Evolutionary conservation across 768 basidiomycete species (phyloP).

Genomic region (Austroboletus eburneus): DNA sequence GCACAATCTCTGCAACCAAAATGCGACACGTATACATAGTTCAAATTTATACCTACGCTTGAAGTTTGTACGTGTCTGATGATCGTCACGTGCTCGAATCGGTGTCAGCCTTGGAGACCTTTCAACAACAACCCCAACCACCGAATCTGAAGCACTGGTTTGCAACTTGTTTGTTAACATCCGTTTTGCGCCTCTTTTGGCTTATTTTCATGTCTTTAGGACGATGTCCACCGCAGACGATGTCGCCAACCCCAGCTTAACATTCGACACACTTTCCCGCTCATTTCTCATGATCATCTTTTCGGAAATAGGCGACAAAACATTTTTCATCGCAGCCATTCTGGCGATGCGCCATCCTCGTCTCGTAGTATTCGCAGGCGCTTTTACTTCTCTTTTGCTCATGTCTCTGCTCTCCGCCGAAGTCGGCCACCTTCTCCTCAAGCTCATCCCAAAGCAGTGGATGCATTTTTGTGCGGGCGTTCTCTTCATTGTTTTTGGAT

Average conservation of each 20-base stretch:
- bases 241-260: constrained; percentile 9
- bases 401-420: constrained; percentile 94
- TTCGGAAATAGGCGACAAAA: constrained; percentile 96
- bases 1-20: too few relatives aligned
- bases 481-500: constrained; percentile 88
- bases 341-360: constrained; percentile 92
- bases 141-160: too few relatives aligned
- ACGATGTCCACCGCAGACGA: constrained; percentile 17
- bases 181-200: too few relatives aligned
- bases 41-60: too few relatives aligned
- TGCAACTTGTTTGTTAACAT: neutral
- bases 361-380: constrained; percentile 80
- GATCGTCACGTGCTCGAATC: too few relatives aligned
- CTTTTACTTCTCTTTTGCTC: constrained; percentile 79
- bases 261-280: constrained; percentile 56
- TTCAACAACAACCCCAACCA: too few relatives aligned
- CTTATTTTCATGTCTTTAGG: too few relatives aligned
- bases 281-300: constrained; percentile 89
- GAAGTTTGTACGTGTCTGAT: too few relatives aligned
- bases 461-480: constrained; percentile 71
- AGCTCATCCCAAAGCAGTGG: constrained; percentile 67
- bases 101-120: too few relatives aligned
- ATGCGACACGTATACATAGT: too few relatives aligned
- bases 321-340: constrained; percentile 83
- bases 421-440: constrained; percentile 87